A percentile compares a stretch with the other conserved stretches of the same genome.
Evolutionary conservation across 352 stramenopile genomes (phyloP).

Genomic region (Phytophthora cajani): DNA sequence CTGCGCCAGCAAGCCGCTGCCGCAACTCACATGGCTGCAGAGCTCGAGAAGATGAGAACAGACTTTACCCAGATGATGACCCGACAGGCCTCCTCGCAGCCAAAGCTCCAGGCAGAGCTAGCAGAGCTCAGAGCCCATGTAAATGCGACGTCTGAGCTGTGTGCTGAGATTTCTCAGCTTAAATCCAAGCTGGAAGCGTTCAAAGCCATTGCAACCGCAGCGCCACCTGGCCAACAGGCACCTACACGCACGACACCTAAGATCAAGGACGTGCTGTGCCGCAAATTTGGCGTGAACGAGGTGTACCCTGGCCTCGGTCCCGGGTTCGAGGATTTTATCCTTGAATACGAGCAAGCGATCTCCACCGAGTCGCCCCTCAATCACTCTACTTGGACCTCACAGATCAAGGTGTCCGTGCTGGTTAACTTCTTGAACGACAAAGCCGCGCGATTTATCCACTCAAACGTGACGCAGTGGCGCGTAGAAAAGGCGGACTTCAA

Average conservation of each 20-base stretch:
- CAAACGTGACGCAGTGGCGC: slow-evolving; percentile 16
- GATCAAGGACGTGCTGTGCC: slow-evolving; percentile 2
- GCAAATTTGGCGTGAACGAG: slow-evolving; percentile 6
- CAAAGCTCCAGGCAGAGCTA: not conserved
- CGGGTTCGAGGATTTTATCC: slow-evolving; percentile 16
- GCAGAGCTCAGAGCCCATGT: too few relatives aligned
- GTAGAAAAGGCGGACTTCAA: slow-evolving; percentile 1
- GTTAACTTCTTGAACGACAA: too few relatives aligned
- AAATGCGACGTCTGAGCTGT: not conserved
- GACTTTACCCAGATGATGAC: slow-evolving; percentile 3
- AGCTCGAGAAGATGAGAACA: not conserved
- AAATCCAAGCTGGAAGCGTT: not conserved
- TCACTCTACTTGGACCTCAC: slow-evolving; percentile 6
- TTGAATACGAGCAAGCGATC: slow-evolving; percentile 12
- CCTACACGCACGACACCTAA: not conserved
- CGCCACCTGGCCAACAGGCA: not conserved
- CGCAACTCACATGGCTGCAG: not conserved
- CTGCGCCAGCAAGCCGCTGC: not conserved
- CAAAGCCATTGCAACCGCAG: not conserved
- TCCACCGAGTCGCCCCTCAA: not conserved
- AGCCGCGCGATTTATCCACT: too few relatives aligned
- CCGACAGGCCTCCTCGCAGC: not conserved
- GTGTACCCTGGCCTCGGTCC: slow-evolving; percentile 4
- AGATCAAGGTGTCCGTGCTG: too few relatives aligned
- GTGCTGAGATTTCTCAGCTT: slow-evolving; percentile 1